phyloP scores from a whole-genome alignment of 163 green algal genomes.

The Scenedesmus sp. region DNA sequence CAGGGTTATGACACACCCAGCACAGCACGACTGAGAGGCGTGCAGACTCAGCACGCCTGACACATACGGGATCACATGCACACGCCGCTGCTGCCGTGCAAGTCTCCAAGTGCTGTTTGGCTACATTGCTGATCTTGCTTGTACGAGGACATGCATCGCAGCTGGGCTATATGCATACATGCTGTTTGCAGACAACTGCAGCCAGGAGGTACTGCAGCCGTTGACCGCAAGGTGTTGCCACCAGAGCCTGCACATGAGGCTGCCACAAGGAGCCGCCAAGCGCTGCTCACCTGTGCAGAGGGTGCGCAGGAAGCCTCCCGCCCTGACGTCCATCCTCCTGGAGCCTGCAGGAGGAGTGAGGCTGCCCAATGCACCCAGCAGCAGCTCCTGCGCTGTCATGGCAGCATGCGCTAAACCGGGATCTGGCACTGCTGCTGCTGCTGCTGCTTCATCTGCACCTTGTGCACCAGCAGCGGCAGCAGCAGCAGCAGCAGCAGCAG shows the following conservation, averaged over 20 bases:
- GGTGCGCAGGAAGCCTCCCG: not conserved
- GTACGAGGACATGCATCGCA: too few relatives aligned
- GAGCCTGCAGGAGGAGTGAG: not conserved
- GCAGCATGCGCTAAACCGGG: not conserved
- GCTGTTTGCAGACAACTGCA: too few relatives aligned
- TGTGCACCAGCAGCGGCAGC: not conserved
- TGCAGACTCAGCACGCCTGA: too few relatives aligned
- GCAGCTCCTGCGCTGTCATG: not conserved
- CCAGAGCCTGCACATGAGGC: too few relatives aligned
- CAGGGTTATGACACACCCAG: not conserved
- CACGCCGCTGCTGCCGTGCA: not conserved
- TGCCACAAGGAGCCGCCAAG: not conserved
- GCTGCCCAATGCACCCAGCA: conserved; percentile 17
- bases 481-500: not conserved
- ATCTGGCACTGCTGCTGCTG: not conserved
- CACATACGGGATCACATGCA: not conserved
- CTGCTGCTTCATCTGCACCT: not conserved
- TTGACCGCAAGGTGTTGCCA: too few relatives aligned
- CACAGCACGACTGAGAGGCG: not conserved
- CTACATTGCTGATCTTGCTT: too few relatives aligned
- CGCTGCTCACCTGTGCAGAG: not conserved
- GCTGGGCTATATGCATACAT: too few relatives aligned
- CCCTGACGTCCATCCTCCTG: conserved; percentile 1
- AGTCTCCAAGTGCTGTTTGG: too few relatives aligned
- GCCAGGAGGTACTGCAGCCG: too few relatives aligned